Percentiles rank a stretch among this genome's conserved stretches.
phyloP scores from a whole-genome alignment of 805 yeast species.

The Myxozyma nipponensis region DNA sequence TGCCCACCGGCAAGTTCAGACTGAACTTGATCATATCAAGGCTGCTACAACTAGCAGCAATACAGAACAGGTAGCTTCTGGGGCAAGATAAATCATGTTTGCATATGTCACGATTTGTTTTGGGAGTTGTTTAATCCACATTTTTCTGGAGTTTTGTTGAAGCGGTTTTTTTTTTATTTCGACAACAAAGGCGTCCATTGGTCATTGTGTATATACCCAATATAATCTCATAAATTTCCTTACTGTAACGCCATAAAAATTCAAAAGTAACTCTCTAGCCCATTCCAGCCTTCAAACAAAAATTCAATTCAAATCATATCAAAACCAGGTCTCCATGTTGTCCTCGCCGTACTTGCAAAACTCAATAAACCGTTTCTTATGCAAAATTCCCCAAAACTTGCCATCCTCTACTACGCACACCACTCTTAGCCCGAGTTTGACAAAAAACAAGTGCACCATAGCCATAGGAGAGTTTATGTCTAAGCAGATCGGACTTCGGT shows the following conservation, averaged over 20 bases:
- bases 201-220: too few relatives aligned
- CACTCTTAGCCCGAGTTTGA: conserved; percentile 49
- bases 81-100: neutral
- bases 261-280: too few relatives aligned
- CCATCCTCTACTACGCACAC: conserved; percentile 49
- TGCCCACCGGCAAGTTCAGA: conserved; percentile 14
- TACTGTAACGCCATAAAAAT: too few relatives aligned
- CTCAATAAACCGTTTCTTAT: conserved; percentile 52
- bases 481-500: conserved; percentile 46
- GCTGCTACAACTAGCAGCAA: too few relatives aligned
- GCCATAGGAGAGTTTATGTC: conserved; percentile 49
- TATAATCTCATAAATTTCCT: too few relatives aligned
- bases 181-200: too few relatives aligned
- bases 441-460: conserved; percentile 50
- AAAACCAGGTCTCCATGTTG: conserved; percentile 26
- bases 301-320: conserved; percentile 1
- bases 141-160: neutral
- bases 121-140: too few relatives aligned
- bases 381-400: conserved; percentile 48
- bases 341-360: conserved; percentile 35
- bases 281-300: neutral
- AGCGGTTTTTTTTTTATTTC: neutral
- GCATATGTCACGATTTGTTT: too few relatives aligned
- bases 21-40: conserved; percentile 3
- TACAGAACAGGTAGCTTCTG: neutral